Conservation (phyloP, 169 alveolate genomes). For the Neospora caninum region DNA sequence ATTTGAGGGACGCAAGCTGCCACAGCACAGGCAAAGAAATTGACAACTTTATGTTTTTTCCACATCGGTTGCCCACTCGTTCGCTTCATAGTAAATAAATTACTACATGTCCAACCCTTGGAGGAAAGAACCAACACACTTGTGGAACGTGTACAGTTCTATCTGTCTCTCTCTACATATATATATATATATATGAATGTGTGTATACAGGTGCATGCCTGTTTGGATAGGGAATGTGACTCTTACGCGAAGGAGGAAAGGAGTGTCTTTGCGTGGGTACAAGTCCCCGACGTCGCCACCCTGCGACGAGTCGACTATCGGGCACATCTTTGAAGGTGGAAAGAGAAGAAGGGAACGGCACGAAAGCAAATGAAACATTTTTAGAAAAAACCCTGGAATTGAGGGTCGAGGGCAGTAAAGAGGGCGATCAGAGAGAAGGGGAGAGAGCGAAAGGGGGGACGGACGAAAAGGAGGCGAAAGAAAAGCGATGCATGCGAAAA, state of each 20-base stretch:
- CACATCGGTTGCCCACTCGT: no score
- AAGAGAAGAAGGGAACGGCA: not conserved
- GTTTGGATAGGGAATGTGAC: not conserved
- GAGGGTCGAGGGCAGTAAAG: not conserved
- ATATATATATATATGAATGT: not conserved
- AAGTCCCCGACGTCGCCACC: not conserved
- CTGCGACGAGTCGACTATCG: not conserved
- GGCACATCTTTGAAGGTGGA: not conserved
- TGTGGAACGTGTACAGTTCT: no score
- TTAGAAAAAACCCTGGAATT: no score
- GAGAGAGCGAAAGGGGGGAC: not conserved
- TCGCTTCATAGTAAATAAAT: no score
- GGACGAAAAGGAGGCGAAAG: not conserved
- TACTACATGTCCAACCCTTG: no score
- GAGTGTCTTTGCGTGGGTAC: not conserved
- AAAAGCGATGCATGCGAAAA: no score
- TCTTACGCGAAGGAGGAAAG: not conserved
- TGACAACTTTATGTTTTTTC: no score
- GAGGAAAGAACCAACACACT: no score
- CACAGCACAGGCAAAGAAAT: not conserved
- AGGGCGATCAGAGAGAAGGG: not conserved
- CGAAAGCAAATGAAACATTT: not conserved
- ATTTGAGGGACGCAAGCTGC: not conserved
- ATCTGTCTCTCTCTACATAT: not conserved
- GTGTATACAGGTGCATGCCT: not conserved